Evolutionary conservation across 805 yeast genomes (phyloP), one percentile per base, ranked within the genome.

Genomic region (Hanseniaspora opuntiae): DNA sequence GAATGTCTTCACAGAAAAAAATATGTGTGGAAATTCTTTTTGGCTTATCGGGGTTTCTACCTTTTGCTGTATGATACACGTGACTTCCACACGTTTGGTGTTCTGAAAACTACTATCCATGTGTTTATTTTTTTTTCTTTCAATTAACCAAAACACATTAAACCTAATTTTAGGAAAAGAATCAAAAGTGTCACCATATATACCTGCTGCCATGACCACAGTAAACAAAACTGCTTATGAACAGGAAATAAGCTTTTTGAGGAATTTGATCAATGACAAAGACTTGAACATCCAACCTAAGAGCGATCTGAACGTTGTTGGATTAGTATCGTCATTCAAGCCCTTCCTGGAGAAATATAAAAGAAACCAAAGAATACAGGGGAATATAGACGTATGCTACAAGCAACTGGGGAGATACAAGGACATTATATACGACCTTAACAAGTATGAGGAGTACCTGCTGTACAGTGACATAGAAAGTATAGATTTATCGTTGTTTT

Each of bases 401-500:
- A 14, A 44, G 35, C 46, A 49, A 3, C 25, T 49, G 14, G 53
- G 53, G 12, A 49, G 37, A 41, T 49, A 49, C 44, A 49, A 49
- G 35, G 53, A 49, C 17, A 49, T 49, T 4, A 49, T 49, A 9
- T 49, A 40, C 39, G 53, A 49, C 24, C 28, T 49, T 10, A 49
- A 49, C 41, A 49, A 49, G 19, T 49, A 49, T 17, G 53, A 49
- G 41, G 53, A 41, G 10, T 49, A 49, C 35, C n/a, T 49, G 20
- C 32, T 49, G 8, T 17, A 49, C 17, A 49, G 30, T 17, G 41
- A 49, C 19, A 35, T 49, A 5, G 58, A 24, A 5, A 14, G 25
- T n/a, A 49, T 49, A 1, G 53, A 49, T 24, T 51, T 66, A 52
- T 66, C 66, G 54, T 65, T 63, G 32, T 69, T 72, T 56, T 66